These are phyloP conservation scores for Kodamaea restingae DNA, from an alignment of 805 yeast genomes.

Conservation along the genomic window DNA sequence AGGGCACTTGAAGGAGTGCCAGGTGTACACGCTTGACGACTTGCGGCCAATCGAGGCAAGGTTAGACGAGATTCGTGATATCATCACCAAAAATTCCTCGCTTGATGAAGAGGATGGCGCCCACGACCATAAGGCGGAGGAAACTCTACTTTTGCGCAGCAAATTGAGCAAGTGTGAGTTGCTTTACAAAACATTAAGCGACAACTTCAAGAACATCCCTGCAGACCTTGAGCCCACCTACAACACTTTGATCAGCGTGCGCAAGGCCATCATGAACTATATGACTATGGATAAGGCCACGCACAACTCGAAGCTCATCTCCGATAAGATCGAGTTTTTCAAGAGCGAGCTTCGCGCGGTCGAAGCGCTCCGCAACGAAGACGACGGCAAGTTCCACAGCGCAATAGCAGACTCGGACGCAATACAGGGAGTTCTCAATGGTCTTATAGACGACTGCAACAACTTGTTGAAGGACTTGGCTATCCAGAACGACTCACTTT, in stretches of 20 bases:
- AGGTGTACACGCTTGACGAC: slow-evolving; percentile 81
- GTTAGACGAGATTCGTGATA: slow-evolving; percentile 61
- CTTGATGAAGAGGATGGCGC: slow-evolving; percentile 13
- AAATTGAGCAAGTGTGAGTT: slow-evolving; percentile 63
- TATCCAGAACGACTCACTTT: slow-evolving; percentile 37
- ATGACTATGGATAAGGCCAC: slow-evolving; percentile 6
- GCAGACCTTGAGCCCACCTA: slow-evolving; percentile 41
- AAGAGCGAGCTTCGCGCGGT: slow-evolving; percentile 25
- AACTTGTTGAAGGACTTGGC: slow-evolving; percentile 65
- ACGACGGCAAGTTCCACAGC: slow-evolving; percentile 47
- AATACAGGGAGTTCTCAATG: slow-evolving; percentile 54
- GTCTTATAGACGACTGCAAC: slow-evolving; percentile 79
- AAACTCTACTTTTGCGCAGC: slow-evolving; percentile 55
- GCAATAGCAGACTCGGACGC: slow-evolving; percentile 18
- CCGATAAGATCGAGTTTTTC: slow-evolving; percentile 17
- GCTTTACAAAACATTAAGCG: slow-evolving; percentile 54
- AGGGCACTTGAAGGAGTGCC: slow-evolving; percentile 76
- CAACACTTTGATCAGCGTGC: slow-evolving; percentile 56
- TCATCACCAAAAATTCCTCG: slow-evolving; percentile 37
- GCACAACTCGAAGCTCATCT: slow-evolving; percentile 9
- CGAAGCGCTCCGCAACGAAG: slow-evolving; percentile 43
- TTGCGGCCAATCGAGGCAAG: slow-evolving; percentile 72
- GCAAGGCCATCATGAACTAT: slow-evolving; percentile 52
- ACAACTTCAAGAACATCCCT: slow-evolving; percentile 42
- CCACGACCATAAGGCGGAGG: slow-evolving; percentile 34